Evolutionary conservation across 2,329 filamentous ascomycete genomes (phyloP), one percentile per base, ranked within the genome.

Genomic region (Aspergillus candidus): DNA sequence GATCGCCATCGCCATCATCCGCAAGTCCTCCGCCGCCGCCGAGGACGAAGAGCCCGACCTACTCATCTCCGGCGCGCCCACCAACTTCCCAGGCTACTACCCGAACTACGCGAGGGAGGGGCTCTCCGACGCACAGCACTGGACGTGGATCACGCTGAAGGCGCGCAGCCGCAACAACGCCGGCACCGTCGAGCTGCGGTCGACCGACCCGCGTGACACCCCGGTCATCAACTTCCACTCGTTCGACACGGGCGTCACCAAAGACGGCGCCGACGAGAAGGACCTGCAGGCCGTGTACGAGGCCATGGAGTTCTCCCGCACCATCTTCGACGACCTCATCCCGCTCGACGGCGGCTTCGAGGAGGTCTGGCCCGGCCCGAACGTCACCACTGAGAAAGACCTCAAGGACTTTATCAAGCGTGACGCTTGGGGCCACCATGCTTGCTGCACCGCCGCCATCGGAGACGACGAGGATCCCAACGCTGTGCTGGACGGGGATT

Each of bases 221-320:
- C 84, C 84, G 0, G 59, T 74, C 6, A 83, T 86, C 55, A 71
- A 71, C 46, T 84, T 81, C 68, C 76, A 79, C 61, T 82, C 74
- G 56, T 82, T 63, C 33, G 66, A 57, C 30, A 59, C 63, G 29
- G 65, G 69, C 2, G 63, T 65, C 0, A 57, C 53, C 10, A 59
- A 48, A 1, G 60, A 66, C 35, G 64, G 66, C 3, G 66, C 64
- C 0, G 66, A 71, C 29, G 72, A 81, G 40, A 61, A 79, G 15
- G 74, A 79, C 50, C 60, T 76, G 5, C 58, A 70, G 40, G 77
- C 80, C 2, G 54, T 81, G 11, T 68, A 71, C 18, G 80, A 85
- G 56, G 78, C 72, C 2, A 67, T 85, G 46, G 54, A 72, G 47
- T 73, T 78, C 11, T 69, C 73, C 0, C 72, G 79, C 6, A 61